Evolutionary conservation across 768 basidiomycete genomes (phyloP).

Genomic region (Psilocybe subaeruginosa): DNA sequence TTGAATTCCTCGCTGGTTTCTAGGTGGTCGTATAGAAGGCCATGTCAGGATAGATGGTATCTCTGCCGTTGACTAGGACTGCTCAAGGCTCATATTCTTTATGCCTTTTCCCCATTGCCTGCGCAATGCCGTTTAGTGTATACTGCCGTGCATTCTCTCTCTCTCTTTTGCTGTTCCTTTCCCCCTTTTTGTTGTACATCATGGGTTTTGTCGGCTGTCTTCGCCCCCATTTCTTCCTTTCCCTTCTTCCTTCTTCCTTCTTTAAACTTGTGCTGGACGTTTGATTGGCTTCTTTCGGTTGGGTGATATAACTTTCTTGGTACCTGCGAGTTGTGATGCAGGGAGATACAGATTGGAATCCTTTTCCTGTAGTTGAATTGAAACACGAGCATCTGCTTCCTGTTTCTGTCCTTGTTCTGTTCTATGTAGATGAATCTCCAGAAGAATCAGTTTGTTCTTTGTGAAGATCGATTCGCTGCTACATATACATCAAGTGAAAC

Average conservation of each 20-base stretch:
- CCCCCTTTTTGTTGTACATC: not conserved
- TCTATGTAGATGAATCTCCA: not conserved
- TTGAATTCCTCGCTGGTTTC: not conserved
- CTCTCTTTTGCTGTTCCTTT: not conserved
- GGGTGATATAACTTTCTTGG: not conserved
- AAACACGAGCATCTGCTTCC: not conserved
- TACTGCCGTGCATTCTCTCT: not conserved
- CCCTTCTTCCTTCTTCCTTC: constrained; percentile 1
- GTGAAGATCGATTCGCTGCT: not conserved
- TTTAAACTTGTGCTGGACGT: not conserved
- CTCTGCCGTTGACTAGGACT: not conserved
- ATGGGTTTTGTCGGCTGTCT: not conserved
- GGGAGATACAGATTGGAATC: not conserved
- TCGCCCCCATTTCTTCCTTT: not conserved
- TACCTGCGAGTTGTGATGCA: not conserved
- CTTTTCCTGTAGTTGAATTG: not conserved
- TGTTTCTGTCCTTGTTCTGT: constrained; percentile 2
- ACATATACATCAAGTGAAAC: not conserved
- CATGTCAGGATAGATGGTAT: not conserved
- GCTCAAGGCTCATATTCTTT: constrained; percentile 20
- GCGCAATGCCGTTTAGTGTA: constrained; percentile 1
- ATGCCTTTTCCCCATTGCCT: constrained; percentile 8
- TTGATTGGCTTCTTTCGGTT: not conserved
- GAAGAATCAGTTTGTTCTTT: not conserved
- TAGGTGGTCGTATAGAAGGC: constrained; percentile 19